These are phyloP conservation scores for Neonectria magnoliae DNA, from an alignment of 2,329 filamentous ascomycete genomes.

Conservation along the genomic window DNA sequence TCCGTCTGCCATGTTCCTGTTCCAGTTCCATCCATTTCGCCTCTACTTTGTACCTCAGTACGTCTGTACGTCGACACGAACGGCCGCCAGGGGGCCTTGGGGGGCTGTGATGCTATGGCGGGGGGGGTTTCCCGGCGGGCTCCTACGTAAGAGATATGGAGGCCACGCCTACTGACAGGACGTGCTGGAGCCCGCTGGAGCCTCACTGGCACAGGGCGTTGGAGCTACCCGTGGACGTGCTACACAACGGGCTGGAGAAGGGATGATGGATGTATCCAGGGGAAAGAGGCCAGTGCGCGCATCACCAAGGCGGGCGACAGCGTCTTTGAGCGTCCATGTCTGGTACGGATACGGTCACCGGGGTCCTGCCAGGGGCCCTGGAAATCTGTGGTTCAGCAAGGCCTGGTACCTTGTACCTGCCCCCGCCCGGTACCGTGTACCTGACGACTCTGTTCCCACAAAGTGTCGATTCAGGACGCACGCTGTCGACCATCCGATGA, in stretches of 20 bases:
- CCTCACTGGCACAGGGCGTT: neutral
- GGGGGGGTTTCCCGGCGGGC: neutral
- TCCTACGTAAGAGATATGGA: neutral
- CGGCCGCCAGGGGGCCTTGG: constrained; percentile 16
- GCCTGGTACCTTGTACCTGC: neutral
- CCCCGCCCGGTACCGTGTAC: neutral
- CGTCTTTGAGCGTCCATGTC: neutral
- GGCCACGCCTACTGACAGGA: neutral
- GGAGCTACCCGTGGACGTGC: neutral
- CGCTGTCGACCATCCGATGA: constrained; percentile 24
- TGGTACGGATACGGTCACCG: constrained; percentile 7
- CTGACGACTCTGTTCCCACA: constrained; percentile 2
- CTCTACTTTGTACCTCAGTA: constrained; percentile 12
- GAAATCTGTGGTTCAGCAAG: neutral
- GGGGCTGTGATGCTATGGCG: constrained; percentile 15
- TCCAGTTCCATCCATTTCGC: neutral
- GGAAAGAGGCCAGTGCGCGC: constrained; percentile 16
- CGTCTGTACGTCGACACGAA: constrained; percentile 21
- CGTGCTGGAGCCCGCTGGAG: neutral
- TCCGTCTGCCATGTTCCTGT: neutral
- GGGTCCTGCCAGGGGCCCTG: constrained; percentile 12
- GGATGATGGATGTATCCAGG: constrained; percentile 5
- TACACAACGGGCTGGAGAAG: neutral
- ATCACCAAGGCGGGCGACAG: constrained; percentile 15
- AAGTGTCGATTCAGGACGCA: constrained; percentile 12